A percentile compares a stretch with the other conserved stretches of the same genome.
phyloP scores from a whole-genome alignment of 2,329 filamentous ascomycete species.

The Neonectria ditissima region DNA sequence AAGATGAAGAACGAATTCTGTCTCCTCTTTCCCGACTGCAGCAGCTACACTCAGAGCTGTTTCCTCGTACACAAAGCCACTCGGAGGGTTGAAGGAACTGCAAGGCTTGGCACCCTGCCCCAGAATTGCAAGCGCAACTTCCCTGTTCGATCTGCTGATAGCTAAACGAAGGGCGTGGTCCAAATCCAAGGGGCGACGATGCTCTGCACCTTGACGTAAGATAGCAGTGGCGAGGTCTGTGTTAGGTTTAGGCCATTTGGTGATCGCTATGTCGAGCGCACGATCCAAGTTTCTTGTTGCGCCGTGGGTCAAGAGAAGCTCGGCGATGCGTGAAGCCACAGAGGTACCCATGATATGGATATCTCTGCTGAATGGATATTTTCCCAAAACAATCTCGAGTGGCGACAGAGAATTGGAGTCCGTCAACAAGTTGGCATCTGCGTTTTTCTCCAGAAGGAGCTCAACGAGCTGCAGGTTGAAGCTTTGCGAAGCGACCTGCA shows the following conservation, averaged over 20 bases:
- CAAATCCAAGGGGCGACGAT: neutral
- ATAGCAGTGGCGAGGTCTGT: neutral
- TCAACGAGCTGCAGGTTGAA: neutral
- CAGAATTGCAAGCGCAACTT: neutral
- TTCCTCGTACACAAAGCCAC: neutral
- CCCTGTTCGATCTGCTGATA: neutral
- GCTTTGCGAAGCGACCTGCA: neutral
- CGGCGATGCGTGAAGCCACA: neutral
- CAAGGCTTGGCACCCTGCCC: neutral
- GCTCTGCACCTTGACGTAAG: neutral
- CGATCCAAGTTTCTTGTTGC: neutral
- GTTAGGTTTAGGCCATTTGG: neutral
- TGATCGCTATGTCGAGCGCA: slow-evolving; percentile 4
- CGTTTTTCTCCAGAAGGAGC: neutral
- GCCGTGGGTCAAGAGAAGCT: neutral
- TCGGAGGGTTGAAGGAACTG: neutral
- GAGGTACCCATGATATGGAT: no score
- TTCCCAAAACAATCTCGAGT: neutral
- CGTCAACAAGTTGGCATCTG: neutral
- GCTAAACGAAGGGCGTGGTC: slow-evolving; percentile 6
- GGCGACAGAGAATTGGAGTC: neutral
- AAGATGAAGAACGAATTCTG: neutral
- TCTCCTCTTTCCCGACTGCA: neutral
- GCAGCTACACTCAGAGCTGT: slow-evolving; percentile 10
- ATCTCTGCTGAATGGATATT: no score